Evolutionary conservation across 2,329 filamentous ascomycete genomes (phyloP).

Genomic region (Hypoxylon sp.): DNA sequence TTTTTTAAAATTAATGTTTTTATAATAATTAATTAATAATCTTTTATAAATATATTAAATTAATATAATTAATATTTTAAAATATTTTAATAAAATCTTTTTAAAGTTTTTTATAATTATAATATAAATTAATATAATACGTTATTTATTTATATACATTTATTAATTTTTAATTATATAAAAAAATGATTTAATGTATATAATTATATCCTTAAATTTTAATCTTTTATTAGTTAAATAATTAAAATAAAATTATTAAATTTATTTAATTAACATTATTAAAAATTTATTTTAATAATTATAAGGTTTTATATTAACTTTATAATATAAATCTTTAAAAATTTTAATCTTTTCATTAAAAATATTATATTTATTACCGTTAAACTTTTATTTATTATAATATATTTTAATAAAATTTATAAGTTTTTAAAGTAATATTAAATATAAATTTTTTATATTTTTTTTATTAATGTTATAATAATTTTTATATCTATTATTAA

Average conservation of each 20-base stretch:
- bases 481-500: too few relatives aligned
- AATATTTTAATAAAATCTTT: slow-evolving; percentile 1
- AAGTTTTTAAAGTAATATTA: background rate
- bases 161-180: slow-evolving; percentile 22
- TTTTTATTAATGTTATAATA: too few relatives aligned
- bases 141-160: slow-evolving; percentile 17
- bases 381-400: background rate
- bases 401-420: background rate
- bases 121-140: too few relatives aligned
- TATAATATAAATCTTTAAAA: slow-evolving; percentile 8
- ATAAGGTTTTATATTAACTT: background rate
- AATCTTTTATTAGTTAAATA: slow-evolving; percentile 4
- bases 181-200: background rate
- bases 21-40: slow-evolving; percentile 6
- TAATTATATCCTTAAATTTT: slow-evolving; percentile 11
- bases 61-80: slow-evolving; percentile 10
- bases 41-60: too few relatives aligned
- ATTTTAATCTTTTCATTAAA: slow-evolving; percentile 17
- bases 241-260: slow-evolving; percentile 15
- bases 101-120: background rate
- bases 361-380: background rate
- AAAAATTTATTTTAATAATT: slow-evolving; percentile 5
- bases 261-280: slow-evolving; percentile 7
- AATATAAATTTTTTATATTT: background rate
- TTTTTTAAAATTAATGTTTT: slow-evolving; percentile 7